A percentile compares a stretch with the other conserved stretches of the same genome.
These are phyloP conservation scores for Psophocarpus tetragonolobus DNA, from an alignment of 306 rosid genomes.

Conservation along the genomic window DNA sequence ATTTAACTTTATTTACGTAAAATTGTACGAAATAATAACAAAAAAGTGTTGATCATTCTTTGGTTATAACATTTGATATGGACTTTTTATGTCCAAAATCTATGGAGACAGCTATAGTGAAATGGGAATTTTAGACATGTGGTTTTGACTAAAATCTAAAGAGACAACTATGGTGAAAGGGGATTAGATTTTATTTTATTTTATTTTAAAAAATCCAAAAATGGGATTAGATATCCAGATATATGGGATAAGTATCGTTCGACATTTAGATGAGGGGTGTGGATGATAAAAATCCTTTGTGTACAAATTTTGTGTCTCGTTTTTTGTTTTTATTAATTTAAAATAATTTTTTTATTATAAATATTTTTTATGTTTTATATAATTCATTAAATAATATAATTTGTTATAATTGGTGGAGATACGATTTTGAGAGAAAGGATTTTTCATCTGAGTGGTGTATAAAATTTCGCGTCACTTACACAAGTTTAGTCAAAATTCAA, in stretches of 20 bases:
- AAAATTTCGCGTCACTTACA: background rate
- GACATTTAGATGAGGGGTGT: too few species aligned
- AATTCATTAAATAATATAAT: too few species aligned
- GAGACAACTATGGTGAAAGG: background rate
- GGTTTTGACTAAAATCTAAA: background rate
- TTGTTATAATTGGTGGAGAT: too few species aligned
- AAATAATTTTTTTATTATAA: too few species aligned
- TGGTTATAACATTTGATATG: background rate
- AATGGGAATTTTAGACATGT: background rate
- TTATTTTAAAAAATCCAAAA: too few species aligned
- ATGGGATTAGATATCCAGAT: background rate
- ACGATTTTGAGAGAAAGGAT: too few species aligned
- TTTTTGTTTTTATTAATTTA: too few species aligned
- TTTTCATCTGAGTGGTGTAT: background rate
- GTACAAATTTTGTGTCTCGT: too few species aligned
- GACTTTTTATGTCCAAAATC: background rate
- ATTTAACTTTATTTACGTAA: background rate
- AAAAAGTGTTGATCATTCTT: background rate
- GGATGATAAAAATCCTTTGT: too few species aligned
- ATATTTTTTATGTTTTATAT: too few species aligned
- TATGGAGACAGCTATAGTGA: background rate
- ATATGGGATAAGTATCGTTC: too few species aligned
- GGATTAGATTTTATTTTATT: background rate
- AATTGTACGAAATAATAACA: background rate
- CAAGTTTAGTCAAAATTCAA: background rate